phyloP scores from a whole-genome alignment of 371 early-diverging fungal species.

The Mortierella sp. region DNA sequence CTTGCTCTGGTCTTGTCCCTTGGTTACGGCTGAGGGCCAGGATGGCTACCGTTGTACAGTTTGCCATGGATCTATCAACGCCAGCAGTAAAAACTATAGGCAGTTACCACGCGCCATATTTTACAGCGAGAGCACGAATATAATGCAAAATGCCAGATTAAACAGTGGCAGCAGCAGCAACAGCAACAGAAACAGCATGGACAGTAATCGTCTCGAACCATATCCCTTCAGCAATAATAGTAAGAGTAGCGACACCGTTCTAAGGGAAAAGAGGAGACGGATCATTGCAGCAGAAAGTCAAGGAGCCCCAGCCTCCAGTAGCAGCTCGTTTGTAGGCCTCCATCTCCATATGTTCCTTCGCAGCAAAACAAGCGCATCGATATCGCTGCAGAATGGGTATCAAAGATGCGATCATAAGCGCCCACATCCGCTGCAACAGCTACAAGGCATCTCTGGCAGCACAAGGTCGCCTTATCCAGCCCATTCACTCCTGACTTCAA shows the following conservation, averaged over 20 bases:
- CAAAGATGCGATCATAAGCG: too few species aligned
- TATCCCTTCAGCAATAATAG: background rate
- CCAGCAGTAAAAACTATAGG: background rate
- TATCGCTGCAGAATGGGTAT: too few species aligned
- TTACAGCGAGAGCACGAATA: background rate
- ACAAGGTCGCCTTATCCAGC: too few species aligned
- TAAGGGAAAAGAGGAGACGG: slow-evolving; percentile 26
- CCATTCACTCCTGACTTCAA: too few species aligned
- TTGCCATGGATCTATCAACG: background rate
- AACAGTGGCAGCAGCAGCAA: too few species aligned
- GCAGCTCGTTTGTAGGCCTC: background rate
- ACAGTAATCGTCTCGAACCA: slow-evolving; percentile 1
- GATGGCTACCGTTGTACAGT: slow-evolving; percentile 15
- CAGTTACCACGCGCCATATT: background rate
- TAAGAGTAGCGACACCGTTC: slow-evolving; percentile 13
- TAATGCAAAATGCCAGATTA: too few species aligned
- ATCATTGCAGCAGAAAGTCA: slow-evolving; percentile 11
- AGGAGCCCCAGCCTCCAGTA: background rate
- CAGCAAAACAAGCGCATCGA: too few species aligned
- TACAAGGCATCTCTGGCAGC: too few species aligned
- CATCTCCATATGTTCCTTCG: too few species aligned
- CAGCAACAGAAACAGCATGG: background rate
- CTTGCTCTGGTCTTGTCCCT: slow-evolving; percentile 25
- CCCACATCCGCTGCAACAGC: too few species aligned
- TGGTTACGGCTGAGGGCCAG: slow-evolving; percentile 5